phyloP scores from a whole-genome alignment of 139 green algal species.

The Chlorella vulgaris region DNA sequence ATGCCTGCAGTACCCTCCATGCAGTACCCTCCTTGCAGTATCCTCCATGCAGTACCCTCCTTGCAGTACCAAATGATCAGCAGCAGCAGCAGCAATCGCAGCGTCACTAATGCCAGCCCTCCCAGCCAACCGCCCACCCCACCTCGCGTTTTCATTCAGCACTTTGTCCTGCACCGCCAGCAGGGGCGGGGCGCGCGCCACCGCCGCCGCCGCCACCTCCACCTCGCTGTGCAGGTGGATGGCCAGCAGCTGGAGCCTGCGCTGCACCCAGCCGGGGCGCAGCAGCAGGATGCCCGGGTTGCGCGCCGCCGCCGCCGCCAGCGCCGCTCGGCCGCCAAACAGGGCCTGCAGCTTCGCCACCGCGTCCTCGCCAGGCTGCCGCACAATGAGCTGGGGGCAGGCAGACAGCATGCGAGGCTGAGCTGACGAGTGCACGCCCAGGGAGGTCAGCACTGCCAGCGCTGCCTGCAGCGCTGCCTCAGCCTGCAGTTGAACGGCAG shows the following conservation, averaged over 20 bases:
- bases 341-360: background rate
- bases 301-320: background rate
- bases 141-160: background rate
- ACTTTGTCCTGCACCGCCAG: background rate
- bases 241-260: background rate
- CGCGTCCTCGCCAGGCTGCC: background rate
- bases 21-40: too few relatives aligned
- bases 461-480: background rate
- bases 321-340: background rate
- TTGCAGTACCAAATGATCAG: too few relatives aligned
- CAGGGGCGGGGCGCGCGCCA: background rate
- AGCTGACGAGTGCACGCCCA: background rate
- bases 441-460: background rate
- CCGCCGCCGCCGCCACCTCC: background rate
- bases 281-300: background rate
- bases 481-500: background rate
- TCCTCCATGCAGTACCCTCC: too few relatives aligned
- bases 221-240: background rate
- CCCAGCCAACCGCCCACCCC: too few relatives aligned
- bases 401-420: background rate
- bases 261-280: background rate
- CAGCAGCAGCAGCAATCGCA: too few relatives aligned
- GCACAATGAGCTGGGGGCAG: constrained; percentile 1
- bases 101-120: too few relatives aligned
- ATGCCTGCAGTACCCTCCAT: too few relatives aligned